phyloP scores from a whole-genome alignment of 2,329 filamentous ascomycete species.

The Cercospora canescens region DNA sequence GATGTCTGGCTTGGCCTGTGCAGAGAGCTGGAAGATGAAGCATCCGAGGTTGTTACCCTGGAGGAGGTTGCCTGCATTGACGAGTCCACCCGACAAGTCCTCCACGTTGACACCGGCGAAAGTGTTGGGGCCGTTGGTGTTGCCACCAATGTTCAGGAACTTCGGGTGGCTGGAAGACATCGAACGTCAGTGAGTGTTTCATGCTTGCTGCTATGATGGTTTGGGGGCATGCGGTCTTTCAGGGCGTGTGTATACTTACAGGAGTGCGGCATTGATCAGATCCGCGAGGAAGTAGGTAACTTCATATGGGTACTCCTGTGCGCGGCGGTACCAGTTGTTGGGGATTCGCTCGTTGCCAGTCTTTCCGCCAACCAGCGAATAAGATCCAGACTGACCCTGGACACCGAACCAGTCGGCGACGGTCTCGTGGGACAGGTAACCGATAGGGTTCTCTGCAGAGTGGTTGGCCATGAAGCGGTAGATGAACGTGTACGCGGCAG shows the following conservation, averaged over 20 bases:
- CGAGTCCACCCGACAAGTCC: constrained; percentile 31
- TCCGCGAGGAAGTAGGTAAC: constrained; percentile 34
- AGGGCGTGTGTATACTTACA: too few relatives aligned
- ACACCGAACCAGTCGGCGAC: constrained; percentile 30
- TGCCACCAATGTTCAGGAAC: constrained; percentile 37
- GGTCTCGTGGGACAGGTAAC: constrained; percentile 23
- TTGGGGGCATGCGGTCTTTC: neutral
- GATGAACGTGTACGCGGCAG: constrained; percentile 33
- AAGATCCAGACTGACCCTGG: constrained; percentile 24
- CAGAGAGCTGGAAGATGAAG: constrained; percentile 37
- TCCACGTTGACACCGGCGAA: constrained; percentile 28
- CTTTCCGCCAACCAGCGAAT: constrained; percentile 10
- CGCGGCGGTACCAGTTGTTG: constrained; percentile 34
- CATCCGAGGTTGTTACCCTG: constrained; percentile 41
- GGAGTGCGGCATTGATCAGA: constrained; percentile 16
- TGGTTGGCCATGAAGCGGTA: constrained; percentile 37
- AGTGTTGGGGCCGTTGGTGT: constrained; percentile 27
- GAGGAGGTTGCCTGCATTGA: constrained; percentile 24
- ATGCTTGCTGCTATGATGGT: neutral
- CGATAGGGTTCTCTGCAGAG: constrained; percentile 23
- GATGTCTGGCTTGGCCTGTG: constrained; percentile 37
- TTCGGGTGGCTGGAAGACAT: constrained; percentile 31
- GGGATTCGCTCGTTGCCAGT: constrained; percentile 31
- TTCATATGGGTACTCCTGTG: constrained; percentile 32
- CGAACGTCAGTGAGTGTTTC: neutral